Conservation (phyloP, 2,329 filamentous ascomycete species). For the Calonectria hawksworthii region DNA sequence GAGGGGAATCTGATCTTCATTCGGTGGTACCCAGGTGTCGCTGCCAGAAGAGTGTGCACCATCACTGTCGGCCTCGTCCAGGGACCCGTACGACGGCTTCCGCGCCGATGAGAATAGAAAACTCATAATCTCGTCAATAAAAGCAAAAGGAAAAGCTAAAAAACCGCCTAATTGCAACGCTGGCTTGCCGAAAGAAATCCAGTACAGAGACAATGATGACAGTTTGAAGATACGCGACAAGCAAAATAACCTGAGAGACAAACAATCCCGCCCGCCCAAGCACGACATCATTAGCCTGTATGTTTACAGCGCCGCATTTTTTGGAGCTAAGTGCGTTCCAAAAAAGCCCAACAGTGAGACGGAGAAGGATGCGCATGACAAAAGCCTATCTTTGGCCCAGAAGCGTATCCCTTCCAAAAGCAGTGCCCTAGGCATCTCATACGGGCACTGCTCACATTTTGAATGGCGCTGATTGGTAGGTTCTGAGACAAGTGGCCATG, state of each 20-base stretch:
- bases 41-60: not conserved
- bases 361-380: not conserved
- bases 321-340: not conserved
- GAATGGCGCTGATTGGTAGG: not conserved
- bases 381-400: not conserved
- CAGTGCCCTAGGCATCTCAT: not conserved
- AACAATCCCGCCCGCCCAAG: not conserved
- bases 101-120: constrained; percentile 18
- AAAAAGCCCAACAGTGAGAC: not conserved
- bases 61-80: not conserved
- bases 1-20: constrained; percentile 23
- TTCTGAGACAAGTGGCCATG: not conserved
- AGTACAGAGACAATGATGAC: not conserved
- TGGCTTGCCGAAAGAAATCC: not conserved
- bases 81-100: not conserved
- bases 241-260: not conserved
- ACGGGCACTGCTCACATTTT: not conserved
- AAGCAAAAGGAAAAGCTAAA: not conserved
- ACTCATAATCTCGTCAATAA: not conserved
- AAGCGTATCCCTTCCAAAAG: constrained; percentile 5
- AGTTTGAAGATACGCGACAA: not conserved
- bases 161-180: not conserved
- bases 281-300: constrained; percentile 14
- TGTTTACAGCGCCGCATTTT: not conserved
- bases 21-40: not conserved